A percentile compares a stretch with the other conserved stretches of the same genome.
Conservation (phyloP, 73 alveolate species). For the Symbiodinium pilosum region DNA sequence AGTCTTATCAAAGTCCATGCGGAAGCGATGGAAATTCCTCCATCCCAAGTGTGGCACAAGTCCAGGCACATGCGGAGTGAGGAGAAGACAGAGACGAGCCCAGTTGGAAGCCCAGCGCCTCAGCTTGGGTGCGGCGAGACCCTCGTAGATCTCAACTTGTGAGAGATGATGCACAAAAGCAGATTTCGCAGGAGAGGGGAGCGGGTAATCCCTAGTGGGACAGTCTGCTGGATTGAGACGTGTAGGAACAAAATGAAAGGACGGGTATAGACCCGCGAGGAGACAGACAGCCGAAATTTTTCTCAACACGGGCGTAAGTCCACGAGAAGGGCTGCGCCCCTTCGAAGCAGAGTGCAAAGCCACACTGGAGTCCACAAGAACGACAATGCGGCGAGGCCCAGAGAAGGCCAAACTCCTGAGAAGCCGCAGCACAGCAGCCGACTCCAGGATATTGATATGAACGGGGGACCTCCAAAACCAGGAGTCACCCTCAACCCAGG, state of each 20-base stretch:
- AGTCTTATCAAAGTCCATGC: background rate
- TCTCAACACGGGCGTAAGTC: background rate
- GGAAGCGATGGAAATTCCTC: background rate
- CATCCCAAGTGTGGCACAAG: background rate
- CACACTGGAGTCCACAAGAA: background rate
- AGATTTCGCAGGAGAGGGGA: background rate
- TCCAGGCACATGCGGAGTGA: background rate
- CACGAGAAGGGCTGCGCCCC: background rate
- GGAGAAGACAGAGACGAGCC: background rate
- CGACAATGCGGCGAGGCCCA: background rate
- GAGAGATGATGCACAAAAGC: too few species aligned
- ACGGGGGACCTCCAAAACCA: background rate
- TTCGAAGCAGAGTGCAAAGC: background rate
- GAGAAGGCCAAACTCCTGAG: background rate
- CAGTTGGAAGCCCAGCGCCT: background rate
- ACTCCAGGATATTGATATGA: background rate
- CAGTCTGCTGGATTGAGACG: background rate
- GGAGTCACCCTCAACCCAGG: too few species aligned
- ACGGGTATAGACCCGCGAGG: background rate
- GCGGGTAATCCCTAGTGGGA: background rate
- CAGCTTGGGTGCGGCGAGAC: background rate
- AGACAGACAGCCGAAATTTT: background rate
- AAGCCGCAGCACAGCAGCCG: background rate
- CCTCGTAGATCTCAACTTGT: background rate
- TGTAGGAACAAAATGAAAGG: background rate